phyloP scores from a whole-genome alignment of 257 asterid genomes.

The Scutellaria minor region DNA sequence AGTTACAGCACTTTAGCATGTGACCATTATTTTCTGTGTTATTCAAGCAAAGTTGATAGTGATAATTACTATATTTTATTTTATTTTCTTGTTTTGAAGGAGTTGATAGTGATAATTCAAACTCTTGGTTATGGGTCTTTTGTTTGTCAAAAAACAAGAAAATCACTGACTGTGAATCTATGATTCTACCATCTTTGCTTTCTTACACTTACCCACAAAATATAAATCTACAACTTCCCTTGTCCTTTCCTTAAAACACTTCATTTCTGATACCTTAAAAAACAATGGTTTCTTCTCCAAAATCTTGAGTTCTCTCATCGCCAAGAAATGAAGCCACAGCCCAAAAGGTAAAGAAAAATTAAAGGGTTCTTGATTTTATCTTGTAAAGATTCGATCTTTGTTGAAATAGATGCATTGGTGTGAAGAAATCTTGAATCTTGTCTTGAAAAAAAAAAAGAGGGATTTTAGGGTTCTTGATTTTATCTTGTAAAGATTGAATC shows the following conservation, averaged over 20 bases:
- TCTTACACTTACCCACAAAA: slow-evolving; percentile 46
- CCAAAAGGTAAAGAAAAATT: background rate
- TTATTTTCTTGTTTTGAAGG: too few relatives aligned
- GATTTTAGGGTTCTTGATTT: slow-evolving; percentile 41
- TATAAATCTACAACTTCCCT: slow-evolving; percentile 39
- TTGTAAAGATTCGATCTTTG: slow-evolving; percentile 27
- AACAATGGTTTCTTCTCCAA: slow-evolving; percentile 28
- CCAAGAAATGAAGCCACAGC: slow-evolving; percentile 14
- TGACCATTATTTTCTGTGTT: slow-evolving; percentile 41
- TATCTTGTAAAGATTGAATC: slow-evolving; percentile 32
- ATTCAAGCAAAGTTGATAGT: slow-evolving; percentile 41
- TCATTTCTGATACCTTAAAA: slow-evolving; percentile 51
- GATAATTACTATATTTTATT: background rate
- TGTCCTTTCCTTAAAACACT: slow-evolving; percentile 50
- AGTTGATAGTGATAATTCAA: slow-evolving; percentile 46
- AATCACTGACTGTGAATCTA: slow-evolving; percentile 30
- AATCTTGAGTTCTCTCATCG: slow-evolving; percentile 20
- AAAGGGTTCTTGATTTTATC: slow-evolving; percentile 44
- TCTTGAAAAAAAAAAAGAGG: slow-evolving; percentile 36
- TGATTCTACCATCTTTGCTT: slow-evolving; percentile 38
- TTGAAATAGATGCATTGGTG: background rate
- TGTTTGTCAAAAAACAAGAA: slow-evolving; percentile 36
- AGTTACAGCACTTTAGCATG: slow-evolving; percentile 48
- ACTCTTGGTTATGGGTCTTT: slow-evolving; percentile 35
- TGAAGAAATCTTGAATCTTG: slow-evolving; percentile 32